These are phyloP conservation scores for Copromyces sp. DNA, from an alignment of 495 filamentous ascomycete genomes.

Conservation along the genomic window DNA sequence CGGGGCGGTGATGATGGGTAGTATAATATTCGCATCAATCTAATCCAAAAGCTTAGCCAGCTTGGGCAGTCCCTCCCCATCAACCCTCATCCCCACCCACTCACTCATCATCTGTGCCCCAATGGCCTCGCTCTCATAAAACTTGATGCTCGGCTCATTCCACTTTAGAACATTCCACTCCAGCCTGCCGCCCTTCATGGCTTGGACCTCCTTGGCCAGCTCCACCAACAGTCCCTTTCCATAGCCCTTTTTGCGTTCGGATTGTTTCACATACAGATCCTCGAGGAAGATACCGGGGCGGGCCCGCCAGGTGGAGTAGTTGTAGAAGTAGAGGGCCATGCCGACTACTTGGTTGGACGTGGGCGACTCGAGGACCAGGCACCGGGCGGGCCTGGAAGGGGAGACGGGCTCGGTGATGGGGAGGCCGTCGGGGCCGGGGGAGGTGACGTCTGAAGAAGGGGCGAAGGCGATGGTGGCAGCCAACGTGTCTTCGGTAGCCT, in stretches of 20 bases:
- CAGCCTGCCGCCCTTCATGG: constrained; percentile 61
- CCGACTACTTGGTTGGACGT: constrained; percentile 30
- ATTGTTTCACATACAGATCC: constrained; percentile 73
- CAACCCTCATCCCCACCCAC: constrained; percentile 88
- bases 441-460: constrained; percentile 32
- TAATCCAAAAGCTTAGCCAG: constrained; percentile 41
- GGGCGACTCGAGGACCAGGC: constrained; percentile 36
- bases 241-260: constrained; percentile 64
- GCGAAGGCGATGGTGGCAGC: constrained; percentile 70
- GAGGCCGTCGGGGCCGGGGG: constrained; percentile 14
- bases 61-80: constrained; percentile 56
- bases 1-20: background rate
- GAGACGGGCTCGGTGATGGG: constrained; percentile 34
- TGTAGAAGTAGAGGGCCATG: constrained; percentile 52
- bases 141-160: constrained; percentile 83
- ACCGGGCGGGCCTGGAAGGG: constrained; percentile 33
- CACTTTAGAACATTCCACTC: constrained; percentile 91
- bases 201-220: constrained; percentile 65
- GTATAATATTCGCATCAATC: background rate
- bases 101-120: constrained; percentile 76
- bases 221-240: constrained; percentile 64
- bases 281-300: constrained; percentile 88
- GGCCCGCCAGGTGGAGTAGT: constrained; percentile 71
- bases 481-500: constrained; percentile 68
- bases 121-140: constrained; percentile 58